phyloP scores from a whole-genome alignment of 306 rosid species.

The Glycine latifolia region DNA sequence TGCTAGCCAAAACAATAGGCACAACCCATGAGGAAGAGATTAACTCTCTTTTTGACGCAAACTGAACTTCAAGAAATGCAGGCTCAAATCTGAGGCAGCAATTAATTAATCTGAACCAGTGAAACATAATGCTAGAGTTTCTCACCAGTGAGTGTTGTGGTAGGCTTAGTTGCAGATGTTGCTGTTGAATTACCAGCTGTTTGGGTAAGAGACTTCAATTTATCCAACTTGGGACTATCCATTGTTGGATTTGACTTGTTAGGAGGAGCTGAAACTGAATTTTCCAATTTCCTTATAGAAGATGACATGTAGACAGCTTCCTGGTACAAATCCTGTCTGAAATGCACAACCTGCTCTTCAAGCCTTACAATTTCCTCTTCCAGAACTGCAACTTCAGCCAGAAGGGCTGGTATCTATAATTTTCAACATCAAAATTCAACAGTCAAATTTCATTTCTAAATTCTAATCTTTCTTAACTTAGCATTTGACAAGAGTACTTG shows the following conservation, averaged over 20 bases:
- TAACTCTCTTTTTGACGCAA: constrained; percentile 24
- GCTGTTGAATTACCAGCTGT: constrained; percentile 39
- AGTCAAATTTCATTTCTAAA: constrained; percentile 25
- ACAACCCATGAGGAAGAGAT: constrained; percentile 36
- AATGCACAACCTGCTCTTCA: constrained; percentile 80
- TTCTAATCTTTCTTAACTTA: not conserved
- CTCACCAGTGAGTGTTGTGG: constrained; percentile 58
- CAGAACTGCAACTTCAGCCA: constrained; percentile 95
- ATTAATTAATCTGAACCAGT: constrained; percentile 16
- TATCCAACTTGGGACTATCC: constrained; percentile 55
- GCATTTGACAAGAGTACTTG: not conserved
- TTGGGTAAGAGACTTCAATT: constrained; percentile 57
- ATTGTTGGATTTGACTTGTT: constrained; percentile 42
- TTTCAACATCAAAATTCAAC: constrained; percentile 23
- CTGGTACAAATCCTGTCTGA: constrained; percentile 84
- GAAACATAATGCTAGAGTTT: constrained; percentile 17
- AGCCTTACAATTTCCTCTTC: constrained; percentile 99
- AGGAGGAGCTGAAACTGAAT: constrained; percentile 42
- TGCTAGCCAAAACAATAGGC: constrained; percentile 41
- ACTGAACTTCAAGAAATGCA: not conserved
- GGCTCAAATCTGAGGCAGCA: constrained; percentile 16
- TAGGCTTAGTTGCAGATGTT: constrained; percentile 37
- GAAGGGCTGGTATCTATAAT: constrained; percentile 74
- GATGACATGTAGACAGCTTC: constrained; percentile 87
- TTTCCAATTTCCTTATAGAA: constrained; percentile 66